phyloP scores from a whole-genome alignment of 352 stramenopile species.

The Albugo candida region DNA sequence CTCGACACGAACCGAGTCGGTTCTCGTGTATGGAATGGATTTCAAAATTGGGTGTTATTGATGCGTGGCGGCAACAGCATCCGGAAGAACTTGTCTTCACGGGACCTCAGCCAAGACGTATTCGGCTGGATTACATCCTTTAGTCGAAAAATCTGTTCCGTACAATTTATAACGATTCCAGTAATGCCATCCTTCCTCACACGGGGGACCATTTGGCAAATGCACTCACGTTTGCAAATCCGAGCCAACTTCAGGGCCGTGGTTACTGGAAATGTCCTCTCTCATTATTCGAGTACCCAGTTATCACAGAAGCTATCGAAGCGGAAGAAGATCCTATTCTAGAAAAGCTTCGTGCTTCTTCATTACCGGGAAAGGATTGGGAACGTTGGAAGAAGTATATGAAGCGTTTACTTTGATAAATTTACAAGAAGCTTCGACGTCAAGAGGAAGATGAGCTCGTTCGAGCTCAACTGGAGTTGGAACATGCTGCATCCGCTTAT shows the following conservation, averaged over 20 bases:
- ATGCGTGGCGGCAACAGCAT: constrained; percentile 7
- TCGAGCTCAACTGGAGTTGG: too few relatives aligned
- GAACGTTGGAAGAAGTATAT: constrained; percentile 3
- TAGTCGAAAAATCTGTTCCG: not conserved
- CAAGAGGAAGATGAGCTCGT: not conserved
- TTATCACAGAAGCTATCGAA: not conserved
- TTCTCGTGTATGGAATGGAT: constrained; percentile 4
- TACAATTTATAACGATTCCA: too few relatives aligned
- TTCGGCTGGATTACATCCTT: constrained; percentile 12
- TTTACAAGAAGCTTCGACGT: constrained; percentile 1
- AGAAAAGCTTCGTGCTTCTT: not conserved
- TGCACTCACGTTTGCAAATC: too few relatives aligned
- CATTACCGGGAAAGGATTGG: constrained; percentile 4
- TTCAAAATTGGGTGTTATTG: constrained; percentile 3
- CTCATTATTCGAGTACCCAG: constrained; percentile 4
- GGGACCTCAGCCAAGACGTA: constrained; percentile 1
- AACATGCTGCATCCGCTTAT: too few relatives aligned
- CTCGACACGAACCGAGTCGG: not conserved
- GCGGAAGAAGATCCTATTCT: constrained; percentile 1
- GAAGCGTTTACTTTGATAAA: not conserved
- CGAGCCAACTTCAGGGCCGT: too few relatives aligned
- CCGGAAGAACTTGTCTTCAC: constrained; percentile 1
- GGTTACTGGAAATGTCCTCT: too few relatives aligned
- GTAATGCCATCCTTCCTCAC: too few relatives aligned
- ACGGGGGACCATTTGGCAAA: too few relatives aligned